Base-by-base conservation (phyloP, 495 filamentous ascomycete genomes). In the Tricharina praecox region DNA sequence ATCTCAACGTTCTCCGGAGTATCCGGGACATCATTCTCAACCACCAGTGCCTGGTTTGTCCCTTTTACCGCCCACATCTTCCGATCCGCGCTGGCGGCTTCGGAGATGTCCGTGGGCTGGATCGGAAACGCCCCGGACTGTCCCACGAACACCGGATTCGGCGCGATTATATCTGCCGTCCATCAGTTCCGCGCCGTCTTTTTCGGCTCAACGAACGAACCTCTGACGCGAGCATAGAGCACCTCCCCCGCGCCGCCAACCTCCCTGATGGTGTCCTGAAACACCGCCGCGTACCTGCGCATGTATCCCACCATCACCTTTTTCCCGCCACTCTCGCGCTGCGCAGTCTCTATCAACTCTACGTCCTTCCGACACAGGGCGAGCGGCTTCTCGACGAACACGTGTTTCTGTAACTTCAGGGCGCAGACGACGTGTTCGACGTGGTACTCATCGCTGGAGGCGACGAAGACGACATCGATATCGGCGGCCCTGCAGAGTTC, bases 321-420 rank as follows among this genome's bases (percentile, higher is more conserved):
- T n/a, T 54, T 19, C 54, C 48, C 10, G 25, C 48, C 60, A 41
- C 50, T 53, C 15, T 51, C 50, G 30, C 56, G 49, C 46, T 70
- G 65, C 0, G 70, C 73, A 0, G 62, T 63, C 23, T 66, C 54
- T 41, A 75, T 68, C 11, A 55, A 52, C 8, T 66, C 53, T 0
- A 67, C 63, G 35, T 62, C 64, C 1, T 54, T 60, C 34, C 66
- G 52, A 47, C 60, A 65, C 41, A 72, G 53, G 43, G 70, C 65
- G 11, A 76, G 53, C 1, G 73, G 75, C 36, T 71, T 69, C 51
- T 76, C 71, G 25, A 77, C 61, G 53, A 78, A 66, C 48, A 70
- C 68, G 38, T 70, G 59, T 52, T 78, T 78, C 20, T 64, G 66
- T 5, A 66, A 53, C 45, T 67, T 37, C 0, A 78, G 62, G 8